Evolutionary conservation across 345 rosid species (phyloP), one percentile per base, ranked within the genome.

Genomic region (Brassica juncea): DNA sequence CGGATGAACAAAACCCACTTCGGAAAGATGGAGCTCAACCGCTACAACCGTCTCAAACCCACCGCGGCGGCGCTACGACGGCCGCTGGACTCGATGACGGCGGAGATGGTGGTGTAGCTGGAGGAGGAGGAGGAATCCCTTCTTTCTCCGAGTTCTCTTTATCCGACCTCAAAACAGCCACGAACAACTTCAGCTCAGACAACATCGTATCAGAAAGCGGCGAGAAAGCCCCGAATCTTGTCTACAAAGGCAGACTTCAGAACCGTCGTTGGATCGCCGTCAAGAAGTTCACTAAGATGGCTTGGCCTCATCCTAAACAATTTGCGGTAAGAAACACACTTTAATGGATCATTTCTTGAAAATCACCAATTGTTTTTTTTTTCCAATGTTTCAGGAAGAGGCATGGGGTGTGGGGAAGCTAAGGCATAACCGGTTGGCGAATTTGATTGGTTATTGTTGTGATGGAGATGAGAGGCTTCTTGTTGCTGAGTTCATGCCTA

Each of bases 391-490:
- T 31, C 42, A 96, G 98, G 99, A 96, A 83, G 99, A 96, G 75
- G 98, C 98, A 4, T 78, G 89, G 87, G 89, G 91, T 27, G 97
- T 93, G 8, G 99, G 98, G 85, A 93, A 92, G 79, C 74, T 96
- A 82, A 89, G 95, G 76, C 97, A 93, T 77, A 86, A 77, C 66
- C 87, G 92, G 74, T 78, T 96, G 65, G 98, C 98, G 2, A 96
- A 90, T 87, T 93, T 96, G 88, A 92, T 93, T 75, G 99, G 99
- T 6, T 96, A 93, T 57, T 96, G 98, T 87, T 90, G 94, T 80
- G 97, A 93, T 83, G 97, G 93, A 55, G 99, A 93, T 76, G 98
- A 96, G 72, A 88, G 99, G 86, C 87, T 96, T 76, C 98, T 96
- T 71, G 97, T 96, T 77, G 99, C 99, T 64, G 98, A 96, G 82